A percentile compares a stretch with the other conserved stretches of the same genome.
Conservation (phyloP, 192 early-diverging fungal genomes). For the Coemansia asiatica region DNA sequence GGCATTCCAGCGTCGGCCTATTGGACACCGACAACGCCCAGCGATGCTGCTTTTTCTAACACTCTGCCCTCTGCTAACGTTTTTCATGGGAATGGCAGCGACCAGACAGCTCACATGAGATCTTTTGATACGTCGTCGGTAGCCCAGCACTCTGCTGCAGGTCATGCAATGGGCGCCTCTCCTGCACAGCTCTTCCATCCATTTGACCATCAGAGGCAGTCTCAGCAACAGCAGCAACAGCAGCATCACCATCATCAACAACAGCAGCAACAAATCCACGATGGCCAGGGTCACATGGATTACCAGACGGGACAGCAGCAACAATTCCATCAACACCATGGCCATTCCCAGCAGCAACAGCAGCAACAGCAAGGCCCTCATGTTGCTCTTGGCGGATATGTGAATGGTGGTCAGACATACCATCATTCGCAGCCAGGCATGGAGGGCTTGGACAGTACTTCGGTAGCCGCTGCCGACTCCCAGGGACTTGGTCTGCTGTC, state of each 20-base stretch:
- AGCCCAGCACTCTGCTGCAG: constrained; percentile 25
- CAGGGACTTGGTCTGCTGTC: constrained; percentile 49
- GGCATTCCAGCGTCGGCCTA: constrained; percentile 26
- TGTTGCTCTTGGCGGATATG: constrained; percentile 33
- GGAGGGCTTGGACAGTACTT: constrained; percentile 37
- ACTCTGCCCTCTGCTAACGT: constrained; percentile 43
- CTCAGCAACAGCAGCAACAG: constrained; percentile 11
- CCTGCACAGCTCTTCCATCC: constrained; percentile 41
- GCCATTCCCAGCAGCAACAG: constrained; percentile 19
- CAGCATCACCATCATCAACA: constrained; percentile 21
- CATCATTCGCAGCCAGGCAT: constrained; percentile 52
- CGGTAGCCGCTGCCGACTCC: constrained; percentile 32
- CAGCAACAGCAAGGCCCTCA: constrained; percentile 19
- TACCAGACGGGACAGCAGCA: constrained; percentile 23
- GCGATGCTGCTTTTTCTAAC: constrained; percentile 50
- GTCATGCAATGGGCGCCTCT: constrained; percentile 30
- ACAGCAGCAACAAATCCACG: constrained; percentile 18
- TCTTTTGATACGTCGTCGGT: constrained; percentile 47
- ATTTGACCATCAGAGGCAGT: constrained; percentile 41
- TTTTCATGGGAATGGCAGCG: constrained; percentile 30
- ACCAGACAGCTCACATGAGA: constrained; percentile 42
- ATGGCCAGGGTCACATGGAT: constrained; percentile 18
- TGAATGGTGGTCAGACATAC: constrained; percentile 37
- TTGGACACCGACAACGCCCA: constrained; percentile 52
- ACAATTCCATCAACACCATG: constrained; percentile 34